Conservation (phyloP, 2,329 filamentous ascomycete species). For the Cytospora piceicola region DNA sequence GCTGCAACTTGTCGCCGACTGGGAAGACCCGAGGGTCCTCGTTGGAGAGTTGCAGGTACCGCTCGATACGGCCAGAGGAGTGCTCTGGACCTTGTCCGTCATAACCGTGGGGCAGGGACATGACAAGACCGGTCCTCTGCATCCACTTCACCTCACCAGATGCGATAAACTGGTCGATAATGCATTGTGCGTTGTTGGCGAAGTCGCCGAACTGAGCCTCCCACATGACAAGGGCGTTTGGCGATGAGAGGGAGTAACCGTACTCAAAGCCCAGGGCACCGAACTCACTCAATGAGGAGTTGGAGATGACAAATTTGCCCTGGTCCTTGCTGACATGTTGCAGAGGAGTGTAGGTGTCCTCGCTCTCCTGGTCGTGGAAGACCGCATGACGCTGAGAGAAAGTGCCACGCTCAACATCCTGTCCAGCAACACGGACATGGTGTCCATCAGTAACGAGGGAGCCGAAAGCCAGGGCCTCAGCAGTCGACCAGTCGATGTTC, state of each 20-base stretch:
- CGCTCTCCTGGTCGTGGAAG: constrained; percentile 95
- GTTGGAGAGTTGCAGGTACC: constrained; percentile 95
- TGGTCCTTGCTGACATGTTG: constrained; percentile 89
- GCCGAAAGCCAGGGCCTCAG: constrained; percentile 93
- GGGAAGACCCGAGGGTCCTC: constrained; percentile 96
- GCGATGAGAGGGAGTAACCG: constrained; percentile 95
- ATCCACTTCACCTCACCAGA: constrained; percentile 99
- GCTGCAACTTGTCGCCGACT: constrained; percentile 82
- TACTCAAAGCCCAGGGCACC: constrained; percentile 94
- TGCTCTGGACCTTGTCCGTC: constrained; percentile 98
- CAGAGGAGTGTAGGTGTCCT: constrained; percentile 89
- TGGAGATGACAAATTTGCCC: constrained; percentile 93
- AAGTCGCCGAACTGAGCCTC: constrained; percentile 99
- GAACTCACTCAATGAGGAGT: constrained; percentile 80
- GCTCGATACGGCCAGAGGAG: constrained; percentile 95
- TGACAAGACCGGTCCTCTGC: constrained; percentile 93
- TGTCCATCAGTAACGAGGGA: constrained; percentile 89
- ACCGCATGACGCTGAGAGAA: constrained; percentile 98
- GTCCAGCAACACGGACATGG: constrained; percentile 95
- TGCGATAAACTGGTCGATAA: constrained; percentile 98
- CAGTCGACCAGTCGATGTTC: constrained; percentile 97
- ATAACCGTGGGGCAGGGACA: constrained; percentile 96
- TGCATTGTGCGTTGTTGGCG: constrained; percentile 98
- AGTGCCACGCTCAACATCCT: constrained; percentile 98
- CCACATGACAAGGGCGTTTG: constrained; percentile 98